Percentiles rank a stretch among this genome's conserved stretches.
phyloP scores from a whole-genome alignment of 371 early-diverging fungal genomes.

The Apophysomyces elegans region DNA sequence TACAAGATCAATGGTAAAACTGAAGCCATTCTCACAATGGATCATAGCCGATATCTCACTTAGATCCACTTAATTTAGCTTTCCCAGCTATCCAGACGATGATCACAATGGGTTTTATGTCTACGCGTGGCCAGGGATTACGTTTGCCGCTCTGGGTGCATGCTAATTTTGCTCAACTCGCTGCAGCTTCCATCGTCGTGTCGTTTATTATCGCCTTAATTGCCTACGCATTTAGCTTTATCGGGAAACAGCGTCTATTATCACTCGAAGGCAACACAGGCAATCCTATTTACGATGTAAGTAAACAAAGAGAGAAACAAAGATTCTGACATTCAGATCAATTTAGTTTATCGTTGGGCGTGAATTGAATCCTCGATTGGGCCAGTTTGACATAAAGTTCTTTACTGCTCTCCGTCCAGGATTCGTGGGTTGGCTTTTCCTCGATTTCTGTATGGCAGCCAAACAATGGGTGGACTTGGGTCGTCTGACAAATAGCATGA shows the following conservation, averaged over 20 bases:
- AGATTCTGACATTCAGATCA: not conserved
- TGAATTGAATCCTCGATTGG: conserved; percentile 87
- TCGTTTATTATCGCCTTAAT: conserved; percentile 64
- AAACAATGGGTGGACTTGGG: conserved; percentile 75
- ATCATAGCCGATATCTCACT: too few relatives aligned
- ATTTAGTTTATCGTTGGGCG: conserved; percentile 78
- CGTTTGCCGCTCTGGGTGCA: conserved; percentile 70
- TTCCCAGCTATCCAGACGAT: conserved; percentile 57
- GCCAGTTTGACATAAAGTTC: conserved; percentile 88
- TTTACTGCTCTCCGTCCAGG: conserved; percentile 92
- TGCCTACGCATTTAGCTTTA: conserved; percentile 82
- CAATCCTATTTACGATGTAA: conserved; percentile 84
- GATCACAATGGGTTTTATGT: conserved; percentile 57
- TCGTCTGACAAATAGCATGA: conserved; percentile 79
- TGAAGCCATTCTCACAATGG: too few relatives aligned
- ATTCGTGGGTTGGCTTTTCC: conserved; percentile 78
- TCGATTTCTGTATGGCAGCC: conserved; percentile 77
- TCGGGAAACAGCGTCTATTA: conserved; percentile 61
- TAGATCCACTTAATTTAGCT: conserved; percentile 15
- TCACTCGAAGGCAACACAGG: conserved; percentile 92
- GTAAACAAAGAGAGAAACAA: conserved; percentile 1
- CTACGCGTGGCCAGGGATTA: conserved; percentile 37
- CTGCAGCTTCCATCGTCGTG: conserved; percentile 68
- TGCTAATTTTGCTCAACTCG: conserved; percentile 73
- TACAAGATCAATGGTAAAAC: conserved; percentile 80